phyloP scores from a whole-genome alignment of 306 rosid genomes.

The Ceratonia siliqua region DNA sequence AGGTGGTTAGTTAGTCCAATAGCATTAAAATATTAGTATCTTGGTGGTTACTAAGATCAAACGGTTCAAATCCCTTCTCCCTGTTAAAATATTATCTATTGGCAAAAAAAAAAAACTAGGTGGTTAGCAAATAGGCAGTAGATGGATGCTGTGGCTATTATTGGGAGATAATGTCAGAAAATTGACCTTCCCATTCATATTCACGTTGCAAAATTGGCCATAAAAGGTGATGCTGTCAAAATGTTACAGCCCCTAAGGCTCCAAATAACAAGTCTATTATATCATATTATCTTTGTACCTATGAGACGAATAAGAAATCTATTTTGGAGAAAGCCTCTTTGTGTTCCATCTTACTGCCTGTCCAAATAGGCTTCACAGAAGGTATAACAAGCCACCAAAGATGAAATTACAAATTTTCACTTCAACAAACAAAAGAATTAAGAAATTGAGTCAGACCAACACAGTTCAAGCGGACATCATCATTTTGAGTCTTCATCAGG shows the following conservation, averaged over 20 bases:
- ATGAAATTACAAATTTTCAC: conserved; percentile 6
- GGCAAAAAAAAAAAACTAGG: no score
- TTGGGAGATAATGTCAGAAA: conserved; percentile 19
- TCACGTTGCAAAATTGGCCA: not conserved
- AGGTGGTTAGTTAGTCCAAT: conserved; percentile 13
- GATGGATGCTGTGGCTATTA: conserved; percentile 1
- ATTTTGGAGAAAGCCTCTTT: not conserved
- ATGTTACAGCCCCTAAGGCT: conserved; percentile 1
- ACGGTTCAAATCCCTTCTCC: no score
- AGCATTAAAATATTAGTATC: no score
- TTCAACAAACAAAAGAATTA: conserved; percentile 5
- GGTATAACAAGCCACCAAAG: conserved; percentile 6
- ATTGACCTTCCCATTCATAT: conserved; percentile 1
- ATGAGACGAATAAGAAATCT: not conserved
- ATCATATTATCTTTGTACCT: conserved; percentile 16
- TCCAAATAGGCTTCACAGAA: conserved; percentile 27
- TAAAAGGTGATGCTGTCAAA: not conserved
- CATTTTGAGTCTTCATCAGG: conserved; percentile 77
- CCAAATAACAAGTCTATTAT: not conserved
- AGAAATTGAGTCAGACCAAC: conserved; percentile 59
- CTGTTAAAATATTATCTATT: no score
- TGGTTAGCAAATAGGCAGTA: not conserved
- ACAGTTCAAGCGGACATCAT: conserved; percentile 88
- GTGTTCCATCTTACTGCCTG: not conserved
- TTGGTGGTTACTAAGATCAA: no score